Evolutionary conservation across 768 basidiomycete genomes (phyloP).

Genomic region (Clathrus columnatus): DNA sequence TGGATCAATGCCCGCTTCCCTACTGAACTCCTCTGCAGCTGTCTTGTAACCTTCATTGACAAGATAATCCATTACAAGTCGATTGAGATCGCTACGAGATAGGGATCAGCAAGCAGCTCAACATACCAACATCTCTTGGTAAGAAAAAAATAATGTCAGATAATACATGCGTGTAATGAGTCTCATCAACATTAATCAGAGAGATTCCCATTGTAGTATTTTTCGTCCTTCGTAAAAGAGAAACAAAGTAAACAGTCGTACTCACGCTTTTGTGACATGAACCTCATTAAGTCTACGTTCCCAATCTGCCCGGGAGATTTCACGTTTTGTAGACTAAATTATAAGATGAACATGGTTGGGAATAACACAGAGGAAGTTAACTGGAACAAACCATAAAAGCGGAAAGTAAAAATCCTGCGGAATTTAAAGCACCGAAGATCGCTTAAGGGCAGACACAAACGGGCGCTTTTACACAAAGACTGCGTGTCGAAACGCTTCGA

Average conservation of each 20-base stretch:
- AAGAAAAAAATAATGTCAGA: conserved; percentile 44
- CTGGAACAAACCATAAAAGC: conserved; percentile 8
- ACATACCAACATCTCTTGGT: conserved; percentile 16
- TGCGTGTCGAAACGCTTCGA: too few species aligned
- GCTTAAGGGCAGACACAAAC: not conserved
- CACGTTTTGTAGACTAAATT: conserved; percentile 39
- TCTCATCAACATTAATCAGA: conserved; percentile 73
- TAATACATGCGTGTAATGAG: conserved; percentile 78
- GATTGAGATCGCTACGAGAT: conserved; percentile 74
- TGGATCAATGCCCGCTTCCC: conserved; percentile 69
- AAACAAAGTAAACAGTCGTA: conserved; percentile 20
- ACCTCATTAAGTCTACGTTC: conserved; percentile 75
- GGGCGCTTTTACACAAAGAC: too few species aligned
- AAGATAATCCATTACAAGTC: conserved; percentile 94
- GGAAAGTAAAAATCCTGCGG: not conserved
- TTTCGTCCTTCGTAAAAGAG: conserved; percentile 43
- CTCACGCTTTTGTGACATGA: conserved; percentile 83
- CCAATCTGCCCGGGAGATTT: conserved; percentile 80
- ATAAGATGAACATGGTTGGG: not conserved
- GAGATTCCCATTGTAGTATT: conserved; percentile 94
- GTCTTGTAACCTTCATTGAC: conserved; percentile 96
- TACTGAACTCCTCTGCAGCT: conserved; percentile 90
- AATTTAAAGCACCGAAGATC: not conserved
- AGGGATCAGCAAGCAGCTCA: conserved; percentile 16
- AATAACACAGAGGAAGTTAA: not conserved